phyloP scores from a whole-genome alignment of 179 eudicot species.

The Patellifolia procumbens region DNA sequence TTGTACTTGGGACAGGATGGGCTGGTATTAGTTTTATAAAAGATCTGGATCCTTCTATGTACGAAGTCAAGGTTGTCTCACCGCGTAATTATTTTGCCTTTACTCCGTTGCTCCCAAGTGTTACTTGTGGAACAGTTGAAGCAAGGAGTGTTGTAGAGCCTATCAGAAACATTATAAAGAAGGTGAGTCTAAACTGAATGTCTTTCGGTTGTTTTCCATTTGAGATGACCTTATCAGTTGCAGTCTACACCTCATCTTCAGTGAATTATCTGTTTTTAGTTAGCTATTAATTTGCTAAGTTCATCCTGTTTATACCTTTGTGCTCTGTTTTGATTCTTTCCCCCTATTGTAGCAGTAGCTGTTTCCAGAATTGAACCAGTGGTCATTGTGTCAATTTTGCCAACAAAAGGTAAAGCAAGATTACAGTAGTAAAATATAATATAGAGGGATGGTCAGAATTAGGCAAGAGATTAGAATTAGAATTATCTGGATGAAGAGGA shows the following conservation, averaged over 20 bases:
- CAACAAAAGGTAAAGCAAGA: background rate
- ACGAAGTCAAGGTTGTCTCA: slow-evolving; percentile 80
- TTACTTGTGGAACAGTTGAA: slow-evolving; percentile 88
- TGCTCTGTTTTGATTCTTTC: background rate
- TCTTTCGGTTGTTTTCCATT: background rate
- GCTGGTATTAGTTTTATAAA: slow-evolving; percentile 78
- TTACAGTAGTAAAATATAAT: background rate
- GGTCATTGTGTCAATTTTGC: background rate
- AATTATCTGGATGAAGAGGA: background rate
- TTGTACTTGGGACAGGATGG: slow-evolving; percentile 94
- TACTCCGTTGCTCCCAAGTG: slow-evolving; percentile 89
- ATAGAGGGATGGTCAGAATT: background rate
- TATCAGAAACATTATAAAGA: slow-evolving; percentile 67
- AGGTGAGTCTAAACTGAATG: slow-evolving; percentile 42
- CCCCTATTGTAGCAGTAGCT: background rate
- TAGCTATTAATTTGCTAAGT: background rate
- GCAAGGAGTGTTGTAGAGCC: slow-evolving; percentile 89
- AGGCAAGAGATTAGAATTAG: background rate
- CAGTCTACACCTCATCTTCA: background rate
- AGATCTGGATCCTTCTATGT: slow-evolving; percentile 58
- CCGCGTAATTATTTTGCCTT: slow-evolving; percentile 91
- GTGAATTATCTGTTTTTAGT: background rate
- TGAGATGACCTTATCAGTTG: background rate
- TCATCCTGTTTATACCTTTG: background rate
- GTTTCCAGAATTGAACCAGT: background rate